A percentile compares a stretch with the other conserved stretches of the same genome.
Conservation (phyloP, 768 basidiomycete genomes). For the Cystofilobasidium capitatum region DNA sequence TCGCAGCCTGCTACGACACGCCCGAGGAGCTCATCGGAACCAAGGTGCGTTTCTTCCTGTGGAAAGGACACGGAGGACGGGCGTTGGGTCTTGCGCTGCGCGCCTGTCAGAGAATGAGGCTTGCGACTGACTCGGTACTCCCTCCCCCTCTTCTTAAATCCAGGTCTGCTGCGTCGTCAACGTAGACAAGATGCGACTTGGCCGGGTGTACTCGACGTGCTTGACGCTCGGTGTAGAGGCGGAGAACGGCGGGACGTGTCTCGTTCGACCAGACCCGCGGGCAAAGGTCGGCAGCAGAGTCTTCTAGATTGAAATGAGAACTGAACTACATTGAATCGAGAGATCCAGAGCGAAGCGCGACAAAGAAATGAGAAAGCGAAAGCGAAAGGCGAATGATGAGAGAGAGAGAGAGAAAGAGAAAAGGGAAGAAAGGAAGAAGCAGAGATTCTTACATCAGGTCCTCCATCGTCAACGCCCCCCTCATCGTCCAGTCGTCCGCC, state of each 20-base stretch:
- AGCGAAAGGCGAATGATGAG: no score
- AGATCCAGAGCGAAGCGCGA: no score
- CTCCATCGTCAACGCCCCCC: background rate
- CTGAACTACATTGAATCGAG: no score
- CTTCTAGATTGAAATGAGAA: background rate
- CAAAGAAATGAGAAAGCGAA: no score
- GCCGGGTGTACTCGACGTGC: constrained; percentile 19
- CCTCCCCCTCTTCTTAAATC: background rate
- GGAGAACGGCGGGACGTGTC: constrained; percentile 16
- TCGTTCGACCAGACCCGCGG: constrained; percentile 17
- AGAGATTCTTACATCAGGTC: background rate
- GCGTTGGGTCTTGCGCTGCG: no score
- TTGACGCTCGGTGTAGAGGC: constrained; percentile 20
- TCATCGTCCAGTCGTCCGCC: background rate
- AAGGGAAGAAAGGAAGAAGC: no score
- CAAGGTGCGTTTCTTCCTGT: background rate
- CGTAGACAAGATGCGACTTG: constrained; percentile 12
- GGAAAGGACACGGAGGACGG: no score
- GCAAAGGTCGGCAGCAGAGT: constrained; percentile 25
- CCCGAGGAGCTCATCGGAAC: constrained; percentile 15
- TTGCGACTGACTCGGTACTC: background rate
- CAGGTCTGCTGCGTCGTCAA: constrained; percentile 17
- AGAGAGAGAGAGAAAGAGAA: no score
- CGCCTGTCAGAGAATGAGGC: no score
- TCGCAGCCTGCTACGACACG: constrained; percentile 6